Evolutionary conservation across 352 stramenopile genomes (phyloP), one percentile per base, ranked within the genome.

Genomic region (Phytophthora colocasiae): DNA sequence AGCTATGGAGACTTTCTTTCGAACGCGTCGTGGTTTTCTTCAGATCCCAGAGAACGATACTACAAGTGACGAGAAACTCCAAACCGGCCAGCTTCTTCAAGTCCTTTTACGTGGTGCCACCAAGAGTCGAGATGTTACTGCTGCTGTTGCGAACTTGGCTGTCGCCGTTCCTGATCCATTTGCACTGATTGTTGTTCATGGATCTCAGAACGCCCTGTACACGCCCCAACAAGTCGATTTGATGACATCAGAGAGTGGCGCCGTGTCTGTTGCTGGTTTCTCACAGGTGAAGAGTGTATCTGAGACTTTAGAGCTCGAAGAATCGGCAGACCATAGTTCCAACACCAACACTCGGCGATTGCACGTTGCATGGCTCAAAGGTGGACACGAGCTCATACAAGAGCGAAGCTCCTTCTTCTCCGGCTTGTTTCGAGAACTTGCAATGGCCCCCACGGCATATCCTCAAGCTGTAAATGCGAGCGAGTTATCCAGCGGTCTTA

Each of bases 351-450:
- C 41, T 56, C 56, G 51, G 22, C 56, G 54, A n/a, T 29, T 89
- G 27, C 77, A 90, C 43, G 55, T 89, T 0, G 78, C 83, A 19
- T 95, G 86, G 86, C 78, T 95, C 50, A 93, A 93, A 63, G 80
- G 81, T 43, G 86, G 86, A 0, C 81, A 95, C 52, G 83, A 95
- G 41, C 5, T 93, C 7, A 36, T 89, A 5, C 84, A 95, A 61
- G 86, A 95, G 57, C 78, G 85, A 2, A 7, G 71, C 4, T 52
- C 52, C 1, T 93, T 84, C 56, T 64, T 91, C 31, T 73, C 82
- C 41, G 71, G 87, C 7, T 73, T 93, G 10, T 75, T 92, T 32
- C 63, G 70, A 1, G 77, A 89, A 39, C 66, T 90, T 9, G 62
- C 60, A 2, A 58, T 6, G 15, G 46, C 57, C 5, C 3, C 47